A percentile compares a stretch with the other conserved stretches of the same genome.
These are phyloP conservation scores for Cercospora nicotianae DNA, from an alignment of 2,329 filamentous ascomycete genomes.

Conservation along the genomic window DNA sequence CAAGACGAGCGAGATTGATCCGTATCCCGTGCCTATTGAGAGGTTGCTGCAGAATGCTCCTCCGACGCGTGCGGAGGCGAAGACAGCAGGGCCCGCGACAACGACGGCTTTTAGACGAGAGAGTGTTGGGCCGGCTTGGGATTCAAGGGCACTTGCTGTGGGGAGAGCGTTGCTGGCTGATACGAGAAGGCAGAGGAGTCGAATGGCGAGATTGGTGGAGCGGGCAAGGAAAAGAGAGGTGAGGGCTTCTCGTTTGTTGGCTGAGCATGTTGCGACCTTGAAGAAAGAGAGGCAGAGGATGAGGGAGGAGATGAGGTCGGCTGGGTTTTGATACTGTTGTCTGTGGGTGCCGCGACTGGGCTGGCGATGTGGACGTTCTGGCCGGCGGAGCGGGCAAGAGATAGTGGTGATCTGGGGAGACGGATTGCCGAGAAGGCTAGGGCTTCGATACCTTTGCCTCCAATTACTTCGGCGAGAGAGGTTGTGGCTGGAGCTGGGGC, in stretches of 20 bases:
- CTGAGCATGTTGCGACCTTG: slow-evolving; percentile 18
- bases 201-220: slow-evolving; percentile 17
- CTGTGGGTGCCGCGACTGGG: slow-evolving; percentile 26
- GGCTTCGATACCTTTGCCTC: slow-evolving; percentile 22
- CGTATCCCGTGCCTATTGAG: slow-evolving; percentile 23
- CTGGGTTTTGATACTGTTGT: slow-evolving; percentile 26
- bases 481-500: not conserved
- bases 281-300: slow-evolving; percentile 23
- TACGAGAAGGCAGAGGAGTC: slow-evolving; percentile 17
- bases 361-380: slow-evolving; percentile 33
- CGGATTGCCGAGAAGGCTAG: slow-evolving; percentile 27
- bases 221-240: slow-evolving; percentile 19
- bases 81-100: not conserved
- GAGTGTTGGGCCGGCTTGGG: slow-evolving; percentile 14
- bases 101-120: not conserved
- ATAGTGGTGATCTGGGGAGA: slow-evolving; percentile 28
- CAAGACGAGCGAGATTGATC: slow-evolving; percentile 35
- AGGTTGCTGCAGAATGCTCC: slow-evolving; percentile 4
- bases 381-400: slow-evolving; percentile 22
- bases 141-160: slow-evolving; percentile 25
- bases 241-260: slow-evolving; percentile 1
- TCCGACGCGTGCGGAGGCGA: not conserved
- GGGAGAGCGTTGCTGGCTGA: slow-evolving; percentile 27
- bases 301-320: slow-evolving; percentile 25
- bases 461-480: slow-evolving; percentile 5